Conservation (phyloP, 768 basidiomycete genomes). For the Trametes sanguinea region DNA sequence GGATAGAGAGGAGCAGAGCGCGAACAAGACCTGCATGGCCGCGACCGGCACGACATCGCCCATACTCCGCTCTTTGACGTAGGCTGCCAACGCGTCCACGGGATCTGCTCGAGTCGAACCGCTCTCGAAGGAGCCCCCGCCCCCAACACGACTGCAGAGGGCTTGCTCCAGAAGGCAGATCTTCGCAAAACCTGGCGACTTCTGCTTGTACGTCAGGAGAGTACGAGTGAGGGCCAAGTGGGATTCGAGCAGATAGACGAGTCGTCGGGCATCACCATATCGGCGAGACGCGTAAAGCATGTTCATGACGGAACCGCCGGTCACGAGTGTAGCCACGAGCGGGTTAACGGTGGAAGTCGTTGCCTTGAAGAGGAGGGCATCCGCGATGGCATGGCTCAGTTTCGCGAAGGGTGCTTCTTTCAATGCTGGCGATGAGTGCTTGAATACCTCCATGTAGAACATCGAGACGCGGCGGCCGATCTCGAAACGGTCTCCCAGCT, state of each 20-base stretch:
- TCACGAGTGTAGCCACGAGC: conserved; percentile 67
- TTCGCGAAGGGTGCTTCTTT: conserved; percentile 58
- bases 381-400: conserved; percentile 64
- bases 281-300: conserved; percentile 65
- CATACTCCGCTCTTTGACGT: conserved; percentile 65
- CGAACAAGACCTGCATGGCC: conserved; percentile 65
- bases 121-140: conserved; percentile 47
- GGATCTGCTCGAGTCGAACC: conserved; percentile 60
- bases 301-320: conserved; percentile 58
- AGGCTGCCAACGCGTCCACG: conserved; percentile 70
- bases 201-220: conserved; percentile 66
- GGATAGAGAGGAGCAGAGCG: conserved; percentile 67
- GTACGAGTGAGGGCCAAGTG: conserved; percentile 63
- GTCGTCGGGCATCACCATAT: conserved; percentile 65
- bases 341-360: conserved; percentile 82
- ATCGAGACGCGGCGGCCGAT: conserved; percentile 68
- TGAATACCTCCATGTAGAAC: conserved; percentile 68
- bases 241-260: conserved; percentile 69
- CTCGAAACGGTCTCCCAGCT: conserved; percentile 81
- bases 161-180: conserved; percentile 73
- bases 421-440: conserved; percentile 56
- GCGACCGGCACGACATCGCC: conserved; percentile 64
- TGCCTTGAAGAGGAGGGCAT: conserved; percentile 72
- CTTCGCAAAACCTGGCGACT: conserved; percentile 28
- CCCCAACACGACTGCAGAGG: conserved; percentile 62